Evolutionary conservation across 2,329 filamentous ascomycete species (phyloP), one percentile per base, ranked within the genome.

Genomic region (Phyllosticta capitalensis): DNA sequence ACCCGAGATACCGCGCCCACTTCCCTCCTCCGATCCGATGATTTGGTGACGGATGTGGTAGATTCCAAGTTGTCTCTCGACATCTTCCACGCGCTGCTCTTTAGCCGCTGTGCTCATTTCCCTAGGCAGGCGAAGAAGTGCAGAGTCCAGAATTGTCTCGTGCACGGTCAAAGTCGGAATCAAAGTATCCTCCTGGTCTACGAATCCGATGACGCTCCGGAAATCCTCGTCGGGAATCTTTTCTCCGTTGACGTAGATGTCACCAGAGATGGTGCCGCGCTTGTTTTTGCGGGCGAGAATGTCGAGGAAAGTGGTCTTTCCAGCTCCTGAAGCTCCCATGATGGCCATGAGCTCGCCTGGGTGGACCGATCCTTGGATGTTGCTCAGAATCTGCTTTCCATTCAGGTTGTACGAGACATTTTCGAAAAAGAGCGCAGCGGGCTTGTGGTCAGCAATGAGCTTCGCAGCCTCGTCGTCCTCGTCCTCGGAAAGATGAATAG

Each of bases 181-280:
- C 86, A 99, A 92, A 5, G 92, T 95, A 70, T 99, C 94, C 69
- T 99, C 94, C 75, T 99, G 94, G 67, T 99, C 94, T 49, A 99
- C 94, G 67, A 97, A 99, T 21, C 95, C 94, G 64, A 96, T 88
- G 56, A 97, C 90, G 63, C 85, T 92, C 70, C 89, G 90, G 76
- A 94, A 99, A 63, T 96, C 90, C 28, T 83, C 74, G 70, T 96
- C 90, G 30, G 79, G 80, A 45, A 97, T 86, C 71, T 89, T 92
- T 72, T 97, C 90, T 33, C 94, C 95, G 65, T 97, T 97, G 68
- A 99, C 85, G 67, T 87, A 94, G 67, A 96, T 95, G 61, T 92
- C 83, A 20, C 95, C 95, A 9, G 81, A 77, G 0, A 88, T 83
- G 1, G 79, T 73, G 48, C 94, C 95, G 33, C 91, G 86, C 76